Conservation (phyloP, 192 early-diverging fungal species). For the Geranomyces michiganensis region DNA sequence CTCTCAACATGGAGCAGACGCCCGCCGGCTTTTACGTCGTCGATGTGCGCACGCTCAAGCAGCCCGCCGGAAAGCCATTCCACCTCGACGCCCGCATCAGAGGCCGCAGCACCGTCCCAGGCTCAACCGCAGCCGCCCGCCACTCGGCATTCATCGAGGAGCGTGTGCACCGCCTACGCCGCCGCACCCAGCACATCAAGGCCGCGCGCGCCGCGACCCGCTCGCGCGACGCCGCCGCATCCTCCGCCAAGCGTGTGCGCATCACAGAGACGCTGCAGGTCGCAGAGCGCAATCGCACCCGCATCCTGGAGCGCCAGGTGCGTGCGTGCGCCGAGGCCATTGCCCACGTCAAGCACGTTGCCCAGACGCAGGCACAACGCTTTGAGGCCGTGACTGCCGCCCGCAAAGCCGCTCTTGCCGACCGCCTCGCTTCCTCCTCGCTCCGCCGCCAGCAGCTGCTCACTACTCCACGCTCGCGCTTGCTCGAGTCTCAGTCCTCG, state of each 20-base stretch:
- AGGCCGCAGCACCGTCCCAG: slow-evolving; percentile 20
- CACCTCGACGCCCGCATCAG: slow-evolving; percentile 50
- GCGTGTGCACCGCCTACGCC: slow-evolving; percentile 37
- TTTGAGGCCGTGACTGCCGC: slow-evolving; percentile 19
- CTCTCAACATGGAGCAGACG: slow-evolving; percentile 27
- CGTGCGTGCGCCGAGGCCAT: slow-evolving; percentile 36
- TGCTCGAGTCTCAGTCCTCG: slow-evolving; percentile 26
- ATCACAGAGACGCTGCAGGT: slow-evolving; percentile 34
- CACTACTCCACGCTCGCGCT: slow-evolving; percentile 37
- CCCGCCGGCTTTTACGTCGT: slow-evolving; percentile 56
- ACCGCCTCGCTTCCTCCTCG: slow-evolving; percentile 27
- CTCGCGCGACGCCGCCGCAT: slow-evolving; percentile 14
- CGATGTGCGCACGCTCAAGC: slow-evolving; percentile 49
- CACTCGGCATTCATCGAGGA: slow-evolving; percentile 51
- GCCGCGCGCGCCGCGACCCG: slow-evolving; percentile 36
- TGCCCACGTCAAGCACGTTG: slow-evolving; percentile 45
- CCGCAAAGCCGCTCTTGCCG: slow-evolving; percentile 37
- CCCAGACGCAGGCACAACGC: slow-evolving; percentile 33
- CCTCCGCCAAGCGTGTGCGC: neutral
- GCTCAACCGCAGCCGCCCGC: slow-evolving; percentile 20
- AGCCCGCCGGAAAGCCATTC: slow-evolving; percentile 51
- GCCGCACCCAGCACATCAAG: slow-evolving; percentile 37
- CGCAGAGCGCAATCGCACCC: slow-evolving; percentile 42
- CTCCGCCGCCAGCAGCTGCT: slow-evolving; percentile 28
- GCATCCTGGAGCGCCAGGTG: slow-evolving; percentile 39